These are phyloP conservation scores for Lodderomyces pseudojiufengensis DNA, from an alignment of 1,139 yeast genomes.

Conservation along the genomic window DNA sequence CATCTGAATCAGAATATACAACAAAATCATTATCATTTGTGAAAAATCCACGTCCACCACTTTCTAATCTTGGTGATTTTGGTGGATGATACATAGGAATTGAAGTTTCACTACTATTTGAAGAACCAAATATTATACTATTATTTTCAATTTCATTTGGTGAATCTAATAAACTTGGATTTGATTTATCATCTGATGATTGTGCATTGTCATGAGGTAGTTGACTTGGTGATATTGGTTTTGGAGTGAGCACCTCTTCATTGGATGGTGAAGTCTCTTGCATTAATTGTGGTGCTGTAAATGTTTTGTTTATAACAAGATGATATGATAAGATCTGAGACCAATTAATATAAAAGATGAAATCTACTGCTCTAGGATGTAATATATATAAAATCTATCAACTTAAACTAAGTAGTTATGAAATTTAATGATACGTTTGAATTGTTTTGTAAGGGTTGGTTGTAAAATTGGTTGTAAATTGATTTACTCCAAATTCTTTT, in stretches of 20 bases:
- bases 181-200: conserved; percentile 1
- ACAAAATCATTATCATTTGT: conserved; percentile 28
- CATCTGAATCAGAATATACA: conserved; percentile 38
- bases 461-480: no score
- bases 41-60: conserved; percentile 3
- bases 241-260: background rate
- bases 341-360: no score
- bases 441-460: no score
- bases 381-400: no score
- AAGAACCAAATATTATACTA: conserved; percentile 3
- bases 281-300: no score
- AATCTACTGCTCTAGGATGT: no score
- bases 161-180: background rate
- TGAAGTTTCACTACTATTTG: conserved; percentile 7
- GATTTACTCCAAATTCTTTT: no score
- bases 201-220: background rate
- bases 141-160: background rate
- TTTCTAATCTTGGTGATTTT: conserved; percentile 19
- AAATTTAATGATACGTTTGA: no score
- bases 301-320: no score
- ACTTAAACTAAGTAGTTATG: no score
- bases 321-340: no score
- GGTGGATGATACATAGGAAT: conserved; percentile 16
- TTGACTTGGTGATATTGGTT: background rate
- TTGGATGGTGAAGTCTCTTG: background rate